phyloP scores from a whole-genome alignment of 2,329 filamentous ascomycete genomes.

The Aspergillus tanneri region DNA sequence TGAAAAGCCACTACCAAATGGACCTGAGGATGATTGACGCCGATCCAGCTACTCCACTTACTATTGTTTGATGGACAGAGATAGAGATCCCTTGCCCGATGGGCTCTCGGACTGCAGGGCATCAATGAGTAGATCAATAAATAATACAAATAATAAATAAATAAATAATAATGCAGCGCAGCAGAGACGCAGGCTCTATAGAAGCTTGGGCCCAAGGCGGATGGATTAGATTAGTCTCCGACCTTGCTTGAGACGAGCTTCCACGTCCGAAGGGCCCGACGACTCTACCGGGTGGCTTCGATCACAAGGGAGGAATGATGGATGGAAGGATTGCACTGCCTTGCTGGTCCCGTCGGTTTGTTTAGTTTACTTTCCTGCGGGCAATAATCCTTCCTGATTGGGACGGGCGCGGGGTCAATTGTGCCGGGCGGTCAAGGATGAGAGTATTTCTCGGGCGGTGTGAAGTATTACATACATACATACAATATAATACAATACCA shows the following conservation, averaged over 20 bases:
- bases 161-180: not conserved
- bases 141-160: not conserved
- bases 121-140: not conserved
- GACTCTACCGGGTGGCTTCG: not conserved
- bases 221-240: too few species aligned
- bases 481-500: too few species aligned
- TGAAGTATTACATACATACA: too few species aligned
- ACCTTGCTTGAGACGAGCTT: not conserved
- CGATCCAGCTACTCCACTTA: constrained; percentile 9
- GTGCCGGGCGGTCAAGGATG: constrained; percentile 31
- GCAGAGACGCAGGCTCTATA: not conserved
- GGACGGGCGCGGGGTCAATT: constrained; percentile 32
- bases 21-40: not conserved
- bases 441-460: too few species aligned
- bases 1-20: constrained; percentile 7
- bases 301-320: not conserved
- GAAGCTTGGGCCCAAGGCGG: not conserved
- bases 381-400: constrained; percentile 17
- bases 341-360: too few species aligned
- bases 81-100: constrained; percentile 10
- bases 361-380: too few species aligned
- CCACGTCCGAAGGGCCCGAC: not conserved
- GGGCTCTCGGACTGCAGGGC: not conserved
- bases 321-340: not conserved
- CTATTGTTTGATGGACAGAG: constrained; percentile 16